Evolutionary conservation across 2,329 filamentous ascomycete species (phyloP), one percentile per base, ranked within the genome.

Genomic region (Aaosphaeria arxii): DNA sequence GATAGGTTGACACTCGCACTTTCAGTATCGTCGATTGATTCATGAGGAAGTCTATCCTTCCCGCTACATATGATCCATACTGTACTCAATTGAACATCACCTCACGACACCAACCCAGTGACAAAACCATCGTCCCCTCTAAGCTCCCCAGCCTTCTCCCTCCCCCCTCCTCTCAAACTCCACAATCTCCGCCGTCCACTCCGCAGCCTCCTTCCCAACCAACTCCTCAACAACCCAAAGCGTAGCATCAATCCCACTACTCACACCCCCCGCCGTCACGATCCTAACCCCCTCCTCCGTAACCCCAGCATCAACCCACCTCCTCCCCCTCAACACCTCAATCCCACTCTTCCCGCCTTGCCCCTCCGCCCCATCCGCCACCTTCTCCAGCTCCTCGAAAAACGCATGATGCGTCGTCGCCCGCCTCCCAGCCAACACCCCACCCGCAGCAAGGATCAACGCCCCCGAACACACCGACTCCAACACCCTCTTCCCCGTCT

Each of bases 381-480:
- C 42, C 42, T 53, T n/a, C 45, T 65, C 59, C 30, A 67, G 43
- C 45, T 48, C 38, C 0, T 65, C 60, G 3, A 62, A 60, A 6
- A 45, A 51, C n/a, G 62, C 32, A 45, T 74, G 72, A 56, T 75
- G 72, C 17, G 72, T 74, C 1, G 72, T 74, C 1, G 62, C 62
- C 5, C 58, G 67, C 42, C 68, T 58, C 7, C 63, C 64, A 3
- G 57, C 55, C 9, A 74, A 44, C 4, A 73, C 50, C 1, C 71
- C 70, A 2, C 71, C 58, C 3, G 67, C 69, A 11, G 66, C 72
- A 1, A 74, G 53, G 0, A 75, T 45, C 2, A 73, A 49, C 0
- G 67, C 57, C 1, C 72, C 72, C 1, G 70, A 71, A 53, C 72
- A 75, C 5, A 75, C 64, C 4, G 70, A 72, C 41, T 73, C 64